Evolutionary conservation across 306 rosid genomes (phyloP).

Genomic region (Urtica urens): DNA sequence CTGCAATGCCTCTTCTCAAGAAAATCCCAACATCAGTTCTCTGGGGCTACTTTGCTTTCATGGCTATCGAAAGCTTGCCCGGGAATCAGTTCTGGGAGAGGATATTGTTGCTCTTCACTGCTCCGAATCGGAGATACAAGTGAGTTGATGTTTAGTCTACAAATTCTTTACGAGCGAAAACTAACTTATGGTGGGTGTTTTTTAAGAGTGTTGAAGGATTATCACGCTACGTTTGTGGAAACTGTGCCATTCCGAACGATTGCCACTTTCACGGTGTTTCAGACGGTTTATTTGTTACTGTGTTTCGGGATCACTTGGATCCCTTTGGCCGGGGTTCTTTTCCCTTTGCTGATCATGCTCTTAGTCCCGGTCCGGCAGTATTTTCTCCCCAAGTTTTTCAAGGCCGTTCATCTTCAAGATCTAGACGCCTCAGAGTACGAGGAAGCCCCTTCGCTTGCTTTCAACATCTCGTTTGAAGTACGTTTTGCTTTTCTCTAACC

Average conservation of each 20-base stretch:
- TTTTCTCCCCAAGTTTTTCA: constrained; percentile 74
- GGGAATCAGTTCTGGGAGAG: constrained; percentile 99
- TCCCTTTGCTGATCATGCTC: constrained; percentile 92
- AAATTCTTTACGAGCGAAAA: neutral
- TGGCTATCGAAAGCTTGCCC: constrained; percentile 97
- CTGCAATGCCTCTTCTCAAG: constrained; percentile 90
- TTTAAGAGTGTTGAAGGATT: constrained; percentile 66
- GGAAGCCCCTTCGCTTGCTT: constrained; percentile 71
- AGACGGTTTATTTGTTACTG: constrained; percentile 69
- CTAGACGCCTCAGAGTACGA: constrained; percentile 85
- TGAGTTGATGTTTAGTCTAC: constrained; percentile 11
- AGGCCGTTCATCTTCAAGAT: constrained; percentile 80
- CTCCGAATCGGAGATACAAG: constrained; percentile 96
- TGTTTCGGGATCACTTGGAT: constrained; percentile 95
- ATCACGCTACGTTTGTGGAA: constrained; percentile 74
- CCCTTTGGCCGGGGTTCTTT: constrained; percentile 90
- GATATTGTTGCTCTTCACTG: constrained; percentile 76
- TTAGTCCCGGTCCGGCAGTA: constrained; percentile 91
- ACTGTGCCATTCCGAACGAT: constrained; percentile 81
- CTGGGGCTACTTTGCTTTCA: constrained; percentile 98
- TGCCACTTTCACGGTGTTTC: constrained; percentile 69
- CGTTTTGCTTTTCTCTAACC: constrained; percentile 10
- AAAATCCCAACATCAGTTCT: constrained; percentile 90
- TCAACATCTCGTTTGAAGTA: constrained; percentile 70
- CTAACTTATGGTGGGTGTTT: neutral